phyloP scores from a whole-genome alignment of 1,284 basidiomycete genomes.

The Fistulina hepatica region DNA sequence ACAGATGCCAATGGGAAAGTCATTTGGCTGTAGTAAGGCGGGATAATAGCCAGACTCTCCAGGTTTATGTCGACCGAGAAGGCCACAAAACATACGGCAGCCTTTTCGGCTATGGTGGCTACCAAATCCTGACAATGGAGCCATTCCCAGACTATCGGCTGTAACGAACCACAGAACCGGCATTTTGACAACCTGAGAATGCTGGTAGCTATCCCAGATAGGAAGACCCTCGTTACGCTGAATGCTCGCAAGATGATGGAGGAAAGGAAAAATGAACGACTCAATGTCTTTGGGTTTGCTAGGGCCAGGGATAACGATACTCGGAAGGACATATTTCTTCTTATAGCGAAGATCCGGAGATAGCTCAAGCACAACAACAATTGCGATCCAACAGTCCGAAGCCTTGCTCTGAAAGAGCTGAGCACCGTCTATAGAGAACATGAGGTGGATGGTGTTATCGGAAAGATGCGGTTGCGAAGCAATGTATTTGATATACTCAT shows the following conservation, averaged over 20 bases:
- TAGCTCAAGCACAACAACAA: constrained; percentile 8
- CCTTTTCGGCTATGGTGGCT: constrained; percentile 23
- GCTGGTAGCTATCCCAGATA: constrained; percentile 20
- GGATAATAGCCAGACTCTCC: constrained; percentile 12
- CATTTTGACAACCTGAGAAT: constrained; percentile 7
- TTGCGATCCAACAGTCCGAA: constrained; percentile 11
- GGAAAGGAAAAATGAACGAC: constrained; percentile 6
- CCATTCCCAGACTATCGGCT: constrained; percentile 26
- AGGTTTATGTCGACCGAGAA: constrained; percentile 10
- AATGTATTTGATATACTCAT: constrained; percentile 14
- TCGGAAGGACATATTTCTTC: constrained; percentile 6
- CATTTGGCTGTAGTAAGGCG: constrained; percentile 7
- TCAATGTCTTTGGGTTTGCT: constrained; percentile 9
- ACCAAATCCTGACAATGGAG: constrained; percentile 20
- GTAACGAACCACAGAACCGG: constrained; percentile 19
- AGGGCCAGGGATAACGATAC: constrained; percentile 9
- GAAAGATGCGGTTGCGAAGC: constrained; percentile 13
- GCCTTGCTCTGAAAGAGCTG: constrained; percentile 12
- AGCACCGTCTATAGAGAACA: constrained; percentile 9
- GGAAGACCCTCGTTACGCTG: constrained; percentile 6
- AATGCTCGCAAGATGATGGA: constrained; percentile 7
- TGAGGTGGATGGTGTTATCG: constrained; percentile 14
- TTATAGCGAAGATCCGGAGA: constrained; percentile 6
- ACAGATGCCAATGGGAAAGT: constrained; percentile 7
- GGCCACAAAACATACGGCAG: constrained; percentile 22